A percentile compares a stretch with the other conserved stretches of the same genome.
Conservation (phyloP, 83 land plant species). For the Picea engelmannii region DNA sequence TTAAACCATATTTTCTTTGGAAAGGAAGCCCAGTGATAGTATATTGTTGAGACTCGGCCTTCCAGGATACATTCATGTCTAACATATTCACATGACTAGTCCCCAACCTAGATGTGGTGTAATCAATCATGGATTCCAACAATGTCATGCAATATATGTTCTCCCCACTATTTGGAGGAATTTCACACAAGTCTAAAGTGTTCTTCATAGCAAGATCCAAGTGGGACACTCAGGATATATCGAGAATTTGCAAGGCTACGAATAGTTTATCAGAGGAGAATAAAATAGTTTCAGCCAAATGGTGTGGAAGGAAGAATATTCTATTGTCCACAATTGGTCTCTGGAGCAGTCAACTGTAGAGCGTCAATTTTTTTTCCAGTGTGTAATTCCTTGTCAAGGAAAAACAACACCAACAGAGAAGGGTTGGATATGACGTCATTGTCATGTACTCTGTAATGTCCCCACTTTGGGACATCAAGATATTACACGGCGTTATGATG, state of each 20-base stretch:
- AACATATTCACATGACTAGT: constrained; percentile 20
- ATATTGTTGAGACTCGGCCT: not conserved
- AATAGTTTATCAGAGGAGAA: constrained; percentile 31
- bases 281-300: constrained; percentile 30
- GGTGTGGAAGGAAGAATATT: constrained; percentile 28
- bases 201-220: not conserved
- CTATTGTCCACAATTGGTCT: too few relatives aligned
- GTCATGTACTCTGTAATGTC: too few relatives aligned
- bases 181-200: constrained; percentile 40
- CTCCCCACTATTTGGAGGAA: constrained; percentile 29
- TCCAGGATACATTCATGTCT: constrained; percentile 17
- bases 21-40: not conserved
- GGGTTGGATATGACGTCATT: too few relatives aligned
- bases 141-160: constrained; percentile 40
- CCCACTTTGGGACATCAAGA: too few relatives aligned
- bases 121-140: constrained; percentile 41
- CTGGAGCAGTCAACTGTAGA: too few relatives aligned
- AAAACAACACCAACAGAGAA: too few relatives aligned
- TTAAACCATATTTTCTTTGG: not conserved
- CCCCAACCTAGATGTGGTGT: constrained; percentile 34
- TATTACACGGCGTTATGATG: too few relatives aligned
- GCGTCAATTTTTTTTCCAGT: too few relatives aligned
- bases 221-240: constrained; percentile 20
- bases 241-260: constrained; percentile 22
- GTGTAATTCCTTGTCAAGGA: too few relatives aligned